A percentile compares a stretch with the other conserved stretches of the same genome.
Evolutionary conservation across 2,329 filamentous ascomycete genomes (phyloP).

Genomic region (Trichoderma endophyticum): DNA sequence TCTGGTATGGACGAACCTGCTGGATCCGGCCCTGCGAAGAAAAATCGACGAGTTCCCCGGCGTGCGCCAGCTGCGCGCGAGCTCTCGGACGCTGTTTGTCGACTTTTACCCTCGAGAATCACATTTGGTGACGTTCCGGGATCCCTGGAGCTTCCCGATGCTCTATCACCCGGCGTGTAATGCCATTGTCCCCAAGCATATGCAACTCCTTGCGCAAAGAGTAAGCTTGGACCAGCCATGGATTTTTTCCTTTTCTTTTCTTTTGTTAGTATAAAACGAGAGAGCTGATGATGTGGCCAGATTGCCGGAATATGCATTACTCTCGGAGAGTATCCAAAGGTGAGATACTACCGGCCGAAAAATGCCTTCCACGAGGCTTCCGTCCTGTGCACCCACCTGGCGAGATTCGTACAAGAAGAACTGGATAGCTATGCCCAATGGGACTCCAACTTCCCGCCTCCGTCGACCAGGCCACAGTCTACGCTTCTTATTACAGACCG

Average conservation of each 20-base stretch:
- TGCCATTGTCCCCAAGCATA: slow-evolving; percentile 73
- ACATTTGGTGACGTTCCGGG: slow-evolving; percentile 83
- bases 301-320: slow-evolving; percentile 72
- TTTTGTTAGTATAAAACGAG: slow-evolving; percentile 3
- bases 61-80: slow-evolving; percentile 71
- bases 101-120: slow-evolving; percentile 91
- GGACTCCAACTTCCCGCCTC: slow-evolving; percentile 80
- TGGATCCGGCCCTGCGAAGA: slow-evolving; percentile 67
- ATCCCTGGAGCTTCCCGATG: slow-evolving; percentile 93
- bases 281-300: slow-evolving; percentile 22
- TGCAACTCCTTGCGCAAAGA: slow-evolving; percentile 85
- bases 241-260: too few species aligned
- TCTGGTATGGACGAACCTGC: slow-evolving; percentile 79
- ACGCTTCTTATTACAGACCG: slow-evolving; percentile 85
- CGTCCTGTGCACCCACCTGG: slow-evolving; percentile 83
- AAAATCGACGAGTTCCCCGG: slow-evolving; percentile 69
- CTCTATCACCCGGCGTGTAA: slow-evolving; percentile 92
- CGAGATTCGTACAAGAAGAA: slow-evolving; percentile 86
- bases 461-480: slow-evolving; percentile 72
- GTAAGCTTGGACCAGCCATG: slow-evolving; percentile 42
- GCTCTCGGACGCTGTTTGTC: slow-evolving; percentile 78
- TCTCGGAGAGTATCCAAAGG: slow-evolving; percentile 88
- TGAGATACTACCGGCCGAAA: slow-evolving; percentile 82
- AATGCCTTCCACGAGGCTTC: slow-evolving; percentile 78
- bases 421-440: slow-evolving; percentile 84